phyloP scores from a whole-genome alignment of 139 green algal species.

The Closterium sp. region DNA sequence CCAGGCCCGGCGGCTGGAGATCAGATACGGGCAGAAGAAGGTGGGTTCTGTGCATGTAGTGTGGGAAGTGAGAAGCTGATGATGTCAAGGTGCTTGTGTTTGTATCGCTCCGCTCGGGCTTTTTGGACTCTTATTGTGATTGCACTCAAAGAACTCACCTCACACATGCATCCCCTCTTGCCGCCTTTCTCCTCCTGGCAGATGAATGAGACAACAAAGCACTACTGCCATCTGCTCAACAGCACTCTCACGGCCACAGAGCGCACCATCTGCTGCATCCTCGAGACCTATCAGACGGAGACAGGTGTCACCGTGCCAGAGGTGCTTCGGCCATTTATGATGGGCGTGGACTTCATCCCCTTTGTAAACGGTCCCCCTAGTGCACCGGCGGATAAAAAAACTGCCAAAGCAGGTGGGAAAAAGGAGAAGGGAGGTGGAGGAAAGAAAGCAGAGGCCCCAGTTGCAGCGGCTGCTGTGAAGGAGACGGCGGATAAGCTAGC shows the following conservation, averaged over 20 bases:
- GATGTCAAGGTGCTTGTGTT: not conserved
- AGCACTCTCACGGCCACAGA: conserved; percentile 92
- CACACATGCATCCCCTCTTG: not conserved
- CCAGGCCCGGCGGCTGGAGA: conserved; percentile 83
- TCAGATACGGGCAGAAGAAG: conserved; percentile 66
- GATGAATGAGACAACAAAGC: conserved; percentile 66
- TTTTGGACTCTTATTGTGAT: too few species aligned
- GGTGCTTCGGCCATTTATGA: conserved; percentile 86
- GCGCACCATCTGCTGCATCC: conserved; percentile 95
- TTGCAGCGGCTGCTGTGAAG: not conserved
- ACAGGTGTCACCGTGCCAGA: conserved; percentile 73
- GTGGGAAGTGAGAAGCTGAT: not conserved
- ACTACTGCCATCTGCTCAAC: conserved; percentile 98
- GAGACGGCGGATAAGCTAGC: not conserved
- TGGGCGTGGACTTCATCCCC: conserved; percentile 90
- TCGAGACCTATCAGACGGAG: conserved; percentile 92
- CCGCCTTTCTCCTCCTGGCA: not conserved
- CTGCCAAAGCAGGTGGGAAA: not conserved
- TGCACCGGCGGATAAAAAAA: not conserved
- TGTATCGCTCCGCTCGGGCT: not conserved
- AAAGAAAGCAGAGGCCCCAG: conserved; percentile 7
- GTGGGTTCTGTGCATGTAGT: not conserved
- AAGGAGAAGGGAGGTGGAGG: not conserved
- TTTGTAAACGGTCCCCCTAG: conserved; percentile 64
- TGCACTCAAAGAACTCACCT: not conserved